Evolutionary conservation across 805 yeast genomes (phyloP), one percentile per base, ranked within the genome.

Genomic region (Barnettozyma salicaria): DNA sequence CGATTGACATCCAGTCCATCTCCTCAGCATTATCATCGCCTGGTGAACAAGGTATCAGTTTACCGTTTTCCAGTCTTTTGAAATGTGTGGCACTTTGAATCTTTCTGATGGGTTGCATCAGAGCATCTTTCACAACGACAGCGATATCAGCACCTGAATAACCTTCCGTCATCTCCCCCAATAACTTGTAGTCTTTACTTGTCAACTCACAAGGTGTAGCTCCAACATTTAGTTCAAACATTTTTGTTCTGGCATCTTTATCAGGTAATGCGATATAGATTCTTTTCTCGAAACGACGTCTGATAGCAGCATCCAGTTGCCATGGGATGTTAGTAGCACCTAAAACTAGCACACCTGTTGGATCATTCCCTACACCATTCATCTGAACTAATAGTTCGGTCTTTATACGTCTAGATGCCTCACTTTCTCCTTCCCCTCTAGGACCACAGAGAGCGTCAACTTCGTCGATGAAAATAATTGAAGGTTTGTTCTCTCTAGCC

Each of bases 321-420:
- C 98, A 92, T 14, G 98, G 98, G 43, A 92, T 92, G 60, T 92
- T 92, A 7, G 98, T 92, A 2, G 98, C 98, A 20, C 98, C 98
- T 36, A 92, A 68, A 1, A 92, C 97, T 24, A 92, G 67, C 2
- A 92, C 97, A 7, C 98, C 98, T 32, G 72, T 71, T 1, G 96
- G 67, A 57, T 92, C 97, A 57, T 87, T 89, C 12, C 98, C 98
- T 12, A 92, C 98, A 51, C 98, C 98, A 60, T 92, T 92, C 98
- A 92, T 92, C 58, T 92, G 98, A 5, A 92, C 97, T 50, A 92
- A 71, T 39, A 92, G 67, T 58, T 92, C 98, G 0, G 98, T 92
- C 59, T 92, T 90, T 53, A 92, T 90, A 65, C 98, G 78, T 56
- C 98, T 75, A 24, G 89, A 78, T 0, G 98, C 97, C 60, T 92